phyloP scores from a whole-genome alignment of 345 rosid species.

The Theobroma cacao region DNA sequence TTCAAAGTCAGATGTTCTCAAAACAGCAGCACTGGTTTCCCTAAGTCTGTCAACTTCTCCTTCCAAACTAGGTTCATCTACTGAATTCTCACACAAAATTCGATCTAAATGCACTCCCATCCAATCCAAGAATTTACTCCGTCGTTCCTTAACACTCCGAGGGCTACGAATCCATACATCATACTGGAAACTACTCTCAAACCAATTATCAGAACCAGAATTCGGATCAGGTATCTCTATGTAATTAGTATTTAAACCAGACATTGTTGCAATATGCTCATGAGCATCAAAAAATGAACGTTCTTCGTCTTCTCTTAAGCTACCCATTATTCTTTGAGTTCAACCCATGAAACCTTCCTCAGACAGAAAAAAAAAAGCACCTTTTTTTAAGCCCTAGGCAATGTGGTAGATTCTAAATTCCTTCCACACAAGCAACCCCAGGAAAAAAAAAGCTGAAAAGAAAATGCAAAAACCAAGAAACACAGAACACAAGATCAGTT shows the following conservation, averaged over 20 bases:
- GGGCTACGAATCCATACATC: constrained; percentile 72
- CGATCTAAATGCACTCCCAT: constrained; percentile 44
- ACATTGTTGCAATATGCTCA: constrained; percentile 47
- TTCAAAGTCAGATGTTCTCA: constrained; percentile 38
- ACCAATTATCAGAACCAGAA: constrained; percentile 14
- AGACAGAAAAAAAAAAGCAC: constrained; percentile 14
- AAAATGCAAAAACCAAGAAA: constrained; percentile 18
- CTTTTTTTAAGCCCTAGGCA: constrained; percentile 42
- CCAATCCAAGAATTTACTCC: constrained; percentile 57
- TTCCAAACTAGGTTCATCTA: constrained; percentile 22
- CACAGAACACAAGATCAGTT: constrained; percentile 56
- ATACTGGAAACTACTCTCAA: constrained; percentile 31
- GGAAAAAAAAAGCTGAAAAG: constrained; percentile 18
- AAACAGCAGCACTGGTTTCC: constrained; percentile 45
- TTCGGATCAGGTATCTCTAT: constrained; percentile 25
- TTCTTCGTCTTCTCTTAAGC: constrained; percentile 57
- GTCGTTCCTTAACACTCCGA: constrained; percentile 51
- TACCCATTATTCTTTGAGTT: constrained; percentile 54
- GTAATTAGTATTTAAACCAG: constrained; percentile 31
- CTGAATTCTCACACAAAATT: constrained; percentile 16
- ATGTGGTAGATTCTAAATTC: constrained; percentile 40
- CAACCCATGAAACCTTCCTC: constrained; percentile 73
- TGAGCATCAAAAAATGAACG: constrained; percentile 67
- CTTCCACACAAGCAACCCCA: constrained; percentile 59
- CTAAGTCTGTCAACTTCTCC: constrained; percentile 36